These are phyloP conservation scores for Russula dissimulans DNA, from an alignment of 768 basidiomycete species.

Conservation along the genomic window DNA sequence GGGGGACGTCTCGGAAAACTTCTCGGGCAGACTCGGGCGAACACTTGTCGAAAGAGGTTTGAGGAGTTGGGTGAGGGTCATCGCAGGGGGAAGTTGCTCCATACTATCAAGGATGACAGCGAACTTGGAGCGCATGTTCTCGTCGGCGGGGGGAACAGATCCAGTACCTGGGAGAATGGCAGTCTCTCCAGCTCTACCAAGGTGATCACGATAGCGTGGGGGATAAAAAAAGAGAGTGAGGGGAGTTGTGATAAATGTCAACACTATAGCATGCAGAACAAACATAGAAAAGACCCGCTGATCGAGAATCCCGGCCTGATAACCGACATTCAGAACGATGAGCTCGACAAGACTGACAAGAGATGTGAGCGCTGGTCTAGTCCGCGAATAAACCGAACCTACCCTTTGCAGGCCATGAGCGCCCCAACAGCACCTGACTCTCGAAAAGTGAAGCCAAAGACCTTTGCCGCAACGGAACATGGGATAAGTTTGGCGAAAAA, in stretches of 20 bases:
- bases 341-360: conserved; percentile 61
- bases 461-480: conserved; percentile 50
- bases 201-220: conserved; percentile 39
- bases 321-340: conserved; percentile 86
- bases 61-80: conserved; percentile 73
- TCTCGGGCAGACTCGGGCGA: not conserved
- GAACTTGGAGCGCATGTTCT: conserved; percentile 48
- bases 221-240: conserved; percentile 76
- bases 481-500: conserved; percentile 75
- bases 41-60: conserved; percentile 27
- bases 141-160: conserved; percentile 16
- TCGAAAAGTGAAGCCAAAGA: conserved; percentile 58
- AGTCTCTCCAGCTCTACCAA: conserved; percentile 17
- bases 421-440: conserved; percentile 78
- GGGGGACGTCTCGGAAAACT: not conserved
- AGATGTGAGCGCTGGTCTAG: not conserved
- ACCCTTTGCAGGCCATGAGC: conserved; percentile 90
- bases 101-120: conserved; percentile 71
- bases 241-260: conserved; percentile 82
- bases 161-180: conserved; percentile 8
- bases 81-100: conserved; percentile 71
- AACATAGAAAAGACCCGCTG: conserved; percentile 80
- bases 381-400: conserved; percentile 19
- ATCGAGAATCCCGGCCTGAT: conserved; percentile 55
- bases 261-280: conserved; percentile 64